These are phyloP conservation scores for Arabidopsis hybrid DNA, from an alignment of 441 rosid genomes.

Conservation along the genomic window DNA sequence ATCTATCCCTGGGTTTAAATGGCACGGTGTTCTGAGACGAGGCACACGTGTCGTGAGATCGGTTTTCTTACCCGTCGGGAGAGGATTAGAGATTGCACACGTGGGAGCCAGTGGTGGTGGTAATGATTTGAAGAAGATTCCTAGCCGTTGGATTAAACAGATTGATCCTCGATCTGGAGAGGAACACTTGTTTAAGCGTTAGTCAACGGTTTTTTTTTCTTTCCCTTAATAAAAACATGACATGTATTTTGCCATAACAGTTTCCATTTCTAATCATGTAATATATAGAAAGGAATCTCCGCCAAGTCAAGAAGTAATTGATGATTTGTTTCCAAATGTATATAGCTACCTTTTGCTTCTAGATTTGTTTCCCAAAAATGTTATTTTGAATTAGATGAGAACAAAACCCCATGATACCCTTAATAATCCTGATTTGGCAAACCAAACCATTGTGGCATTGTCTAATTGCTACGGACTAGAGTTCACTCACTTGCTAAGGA, in stretches of 20 bases:
- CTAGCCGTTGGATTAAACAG: slow-evolving; percentile 77
- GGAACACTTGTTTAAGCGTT: slow-evolving; percentile 64
- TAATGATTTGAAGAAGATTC: slow-evolving; percentile 31
- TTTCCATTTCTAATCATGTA: neutral
- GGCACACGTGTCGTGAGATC: slow-evolving; percentile 69
- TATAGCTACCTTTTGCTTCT: neutral
- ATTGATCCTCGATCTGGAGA: slow-evolving; percentile 68
- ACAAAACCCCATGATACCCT: neutral
- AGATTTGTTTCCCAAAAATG: neutral
- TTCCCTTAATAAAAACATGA: neutral
- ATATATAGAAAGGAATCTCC: neutral
- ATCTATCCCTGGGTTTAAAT: slow-evolving; percentile 51
- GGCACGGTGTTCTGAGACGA: slow-evolving; percentile 54
- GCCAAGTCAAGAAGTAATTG: neutral
- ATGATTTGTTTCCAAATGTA: slow-evolving; percentile 6
- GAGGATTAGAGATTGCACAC: slow-evolving; percentile 74
- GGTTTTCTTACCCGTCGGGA: slow-evolving; percentile 69
- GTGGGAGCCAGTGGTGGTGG: slow-evolving; percentile 48
- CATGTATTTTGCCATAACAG: neutral
- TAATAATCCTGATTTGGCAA: neutral
- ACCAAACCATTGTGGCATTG: neutral
- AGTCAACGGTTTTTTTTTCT: neutral
- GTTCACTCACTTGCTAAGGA: neutral
- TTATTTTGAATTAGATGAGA: neutral
- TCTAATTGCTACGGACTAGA: neutral